Evolutionary conservation across 75 land plant genomes (phyloP), one percentile per base, ranked within the genome.

Genomic region (Cryptomeria japonica): DNA sequence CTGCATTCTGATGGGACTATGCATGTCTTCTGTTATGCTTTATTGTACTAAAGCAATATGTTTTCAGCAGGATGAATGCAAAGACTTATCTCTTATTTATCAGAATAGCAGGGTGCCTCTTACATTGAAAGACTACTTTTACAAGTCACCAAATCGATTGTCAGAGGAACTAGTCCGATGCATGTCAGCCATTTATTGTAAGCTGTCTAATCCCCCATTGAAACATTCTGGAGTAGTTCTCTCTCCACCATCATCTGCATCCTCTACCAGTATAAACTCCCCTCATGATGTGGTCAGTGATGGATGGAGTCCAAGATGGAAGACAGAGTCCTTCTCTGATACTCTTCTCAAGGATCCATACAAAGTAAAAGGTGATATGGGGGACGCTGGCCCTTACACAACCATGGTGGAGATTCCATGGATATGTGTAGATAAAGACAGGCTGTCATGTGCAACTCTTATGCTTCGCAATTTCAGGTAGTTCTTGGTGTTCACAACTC

Each of bases 121-220:
- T 10, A 94, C 92, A 72, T 80, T 95, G 76, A 95, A 91, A 86
- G 95, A 92, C 64, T 92, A 95, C 90, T 91, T 94, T 22, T 88
- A 91, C 82, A 93, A 91, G 38, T 92, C 97, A 70, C 98, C 99
- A n/a, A 92, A 95, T 87, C 92, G 92, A 47, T 83, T 98, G 77
- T 96, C 99, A n/a, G 98, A 96, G 84, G 97, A 96, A 85, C 87
- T 98, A 89, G 94, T 98, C 77, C 93, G 95, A 64, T 94, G 95
- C 85, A 94, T 98, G 93, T 94, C 97, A 64, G 84, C 93, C 41
- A 93, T 98, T 78, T 96, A 98, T 64, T 95, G 90, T 87, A 91
- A 90, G 90, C 86, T 95, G 46, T 88, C 91, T 56, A 88, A 89
- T 73, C 85, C 91, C n/a, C 87, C 91, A 34, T 68, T 92, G 13